Base-by-base conservation (phyloP, 176 grass and related monocot genomes). In the Juncus inflexus region DNA sequence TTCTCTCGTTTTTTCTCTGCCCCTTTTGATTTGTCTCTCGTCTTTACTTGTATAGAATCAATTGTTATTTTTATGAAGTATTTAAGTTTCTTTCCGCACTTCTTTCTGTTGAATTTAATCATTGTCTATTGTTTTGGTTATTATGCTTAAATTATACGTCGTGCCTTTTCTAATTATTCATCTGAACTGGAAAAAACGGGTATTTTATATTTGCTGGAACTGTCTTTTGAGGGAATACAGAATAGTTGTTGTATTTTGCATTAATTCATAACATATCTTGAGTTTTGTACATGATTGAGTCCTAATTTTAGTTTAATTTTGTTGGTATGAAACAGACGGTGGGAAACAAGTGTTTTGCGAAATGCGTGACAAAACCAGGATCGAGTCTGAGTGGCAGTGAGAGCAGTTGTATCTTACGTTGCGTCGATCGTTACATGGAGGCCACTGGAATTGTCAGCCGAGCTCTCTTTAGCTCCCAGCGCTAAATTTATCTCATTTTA, bases 301-400 rank as follows among this genome's bases (percentile, higher is more conserved):
- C 4, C 2, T 28, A 16, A 5, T 39, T 52, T 51, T 3, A 36
- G 64, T 63, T 67, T 52, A 15, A 1, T 52, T 28, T 0, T 52
- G 38, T 4, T 15, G n/a, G 55, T 41, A 42, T 58, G 41, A 64
- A 55, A 19, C 91, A 91, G 85, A 92, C 88, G 28, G 67, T 91
- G 4, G 82, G 87, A 69, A 89, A 63, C 82, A 97, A 97, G 80
- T 97, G 92, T 74, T 97, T 91, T 68, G 53, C 83, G 2, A 91
- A 91, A 66, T 91, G 92, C 57, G 79, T 91, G 52, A 91, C 71
- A 4, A 97, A 97, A 75, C 92, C 87, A 67, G 87, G 87, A 69
- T 60, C 87, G 67, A 97, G 83, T 77, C 64, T 91, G 77, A 89
- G 84, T 15, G 80, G 83, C 37, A 79, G 94, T 9, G 88, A 89